Evolutionary conservation across 805 yeast species (phyloP).

Genomic region (Saturnispora kantuleensis): DNA sequence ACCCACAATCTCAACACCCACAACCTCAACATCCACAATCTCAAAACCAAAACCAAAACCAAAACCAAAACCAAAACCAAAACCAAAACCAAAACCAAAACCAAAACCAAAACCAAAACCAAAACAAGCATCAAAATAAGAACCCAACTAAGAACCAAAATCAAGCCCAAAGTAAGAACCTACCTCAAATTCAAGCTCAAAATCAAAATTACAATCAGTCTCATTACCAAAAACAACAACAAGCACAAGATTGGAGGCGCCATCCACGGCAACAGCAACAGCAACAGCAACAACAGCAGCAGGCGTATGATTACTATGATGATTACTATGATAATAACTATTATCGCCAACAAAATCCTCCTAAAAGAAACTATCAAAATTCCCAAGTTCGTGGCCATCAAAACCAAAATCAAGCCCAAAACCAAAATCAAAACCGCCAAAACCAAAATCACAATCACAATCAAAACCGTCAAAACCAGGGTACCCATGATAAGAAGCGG

Average conservation of each 20-base stretch:
- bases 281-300: slow-evolving; percentile 1
- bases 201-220: neutral
- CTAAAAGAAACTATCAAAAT: neutral
- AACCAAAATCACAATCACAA: neutral
- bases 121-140: neutral
- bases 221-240: too few relatives aligned
- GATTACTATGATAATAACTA: neutral
- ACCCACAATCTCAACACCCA: neutral
- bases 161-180: neutral
- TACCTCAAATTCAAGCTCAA: neutral
- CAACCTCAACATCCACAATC: neutral
- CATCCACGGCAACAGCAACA: neutral
- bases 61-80: too few relatives aligned
- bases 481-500: too few relatives aligned
- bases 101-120: too few relatives aligned
- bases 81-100: too few relatives aligned
- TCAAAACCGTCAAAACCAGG: neutral
- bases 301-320: neutral
- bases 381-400: neutral
- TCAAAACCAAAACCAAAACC: too few relatives aligned
- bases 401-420: neutral
- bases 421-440: neutral
- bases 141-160: neutral
- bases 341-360: neutral
- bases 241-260: too few relatives aligned